Percentiles rank a stretch among this genome's conserved stretches.
phyloP scores from a whole-genome alignment of 768 basidiomycete genomes.

The Gloeophyllum trabeum region DNA sequence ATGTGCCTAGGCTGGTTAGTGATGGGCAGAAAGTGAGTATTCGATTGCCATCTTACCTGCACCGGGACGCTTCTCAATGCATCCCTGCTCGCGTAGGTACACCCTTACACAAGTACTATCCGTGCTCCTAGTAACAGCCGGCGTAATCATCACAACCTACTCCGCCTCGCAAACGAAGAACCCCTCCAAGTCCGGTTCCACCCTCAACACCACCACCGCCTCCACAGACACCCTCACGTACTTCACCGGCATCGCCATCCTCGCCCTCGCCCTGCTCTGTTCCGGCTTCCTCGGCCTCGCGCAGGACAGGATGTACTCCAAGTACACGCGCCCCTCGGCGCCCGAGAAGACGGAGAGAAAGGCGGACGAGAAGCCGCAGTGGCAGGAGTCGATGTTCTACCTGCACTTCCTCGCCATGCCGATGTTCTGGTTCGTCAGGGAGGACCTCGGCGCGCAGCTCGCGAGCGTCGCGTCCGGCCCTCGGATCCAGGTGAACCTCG shows the following conservation, averaged over 20 bases:
- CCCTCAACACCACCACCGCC: conserved; percentile 3
- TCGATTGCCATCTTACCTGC: conserved; percentile 1
- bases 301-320: conserved; percentile 69
- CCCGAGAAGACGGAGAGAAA: background rate
- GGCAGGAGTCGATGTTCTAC: conserved; percentile 93
- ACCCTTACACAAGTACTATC: conserved; percentile 52
- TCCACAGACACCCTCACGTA: conserved; percentile 28
- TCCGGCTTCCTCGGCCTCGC: conserved; percentile 74
- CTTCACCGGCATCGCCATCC: conserved; percentile 58
- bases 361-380: conserved; percentile 22
- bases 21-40: conserved; percentile 45
- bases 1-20: conserved; percentile 72
- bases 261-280: conserved; percentile 67
- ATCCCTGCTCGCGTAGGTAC: conserved; percentile 37
- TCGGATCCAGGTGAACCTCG: conserved; percentile 13
- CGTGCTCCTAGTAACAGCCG: conserved; percentile 70
- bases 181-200: conserved; percentile 4
- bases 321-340: conserved; percentile 23
- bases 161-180: conserved; percentile 43
- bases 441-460: conserved; percentile 39
- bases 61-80: conserved; percentile 2
- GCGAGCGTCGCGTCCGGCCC: conserved; percentile 28
- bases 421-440: conserved; percentile 54
- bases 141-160: conserved; percentile 72
- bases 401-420: conserved; percentile 73